Percentiles rank a stretch among this genome's conserved stretches.
Conservation (phyloP, 139 green algal genomes). For the Chlorella sp. region DNA sequence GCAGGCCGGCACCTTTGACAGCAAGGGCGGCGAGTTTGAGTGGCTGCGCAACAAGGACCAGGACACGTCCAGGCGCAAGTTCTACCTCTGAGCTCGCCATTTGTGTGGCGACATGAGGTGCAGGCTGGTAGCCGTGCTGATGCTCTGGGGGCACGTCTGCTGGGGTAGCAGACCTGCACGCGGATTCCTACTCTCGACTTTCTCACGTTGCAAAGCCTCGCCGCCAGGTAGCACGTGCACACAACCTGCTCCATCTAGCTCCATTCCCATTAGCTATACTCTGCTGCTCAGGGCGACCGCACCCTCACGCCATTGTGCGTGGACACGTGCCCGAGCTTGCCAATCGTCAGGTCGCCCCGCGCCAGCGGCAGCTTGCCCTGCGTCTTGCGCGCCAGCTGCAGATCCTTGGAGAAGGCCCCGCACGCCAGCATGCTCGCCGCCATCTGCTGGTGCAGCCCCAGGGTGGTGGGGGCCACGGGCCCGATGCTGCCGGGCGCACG, state of each 20-base stretch:
- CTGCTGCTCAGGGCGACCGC: no score
- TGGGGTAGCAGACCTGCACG: no score
- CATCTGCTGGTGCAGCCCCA: neutral
- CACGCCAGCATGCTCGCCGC: neutral
- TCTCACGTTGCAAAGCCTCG: no score
- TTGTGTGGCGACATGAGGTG: no score
- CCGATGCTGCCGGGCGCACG: no score
- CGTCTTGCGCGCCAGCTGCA: neutral
- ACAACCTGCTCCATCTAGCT: no score
- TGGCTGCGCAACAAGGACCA: conserved; percentile 83
- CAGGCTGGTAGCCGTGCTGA: no score
- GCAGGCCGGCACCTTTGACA: conserved; percentile 95
- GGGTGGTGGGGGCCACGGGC: neutral
- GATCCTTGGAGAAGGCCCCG: neutral
- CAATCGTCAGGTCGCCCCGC: neutral
- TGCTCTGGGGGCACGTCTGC: no score
- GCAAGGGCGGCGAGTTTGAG: conserved; percentile 92
- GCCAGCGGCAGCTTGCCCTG: neutral
- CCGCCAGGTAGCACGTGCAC: no score
- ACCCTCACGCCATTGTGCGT: neutral
- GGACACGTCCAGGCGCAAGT: conserved; percentile 66
- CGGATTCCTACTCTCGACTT: no score
- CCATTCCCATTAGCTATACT: no score
- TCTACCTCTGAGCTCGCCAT: conserved; percentile 58
- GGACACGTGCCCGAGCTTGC: neutral